Conservation (phyloP, 768 basidiomycete species). For the Cystofilobasidium macerans region DNA sequence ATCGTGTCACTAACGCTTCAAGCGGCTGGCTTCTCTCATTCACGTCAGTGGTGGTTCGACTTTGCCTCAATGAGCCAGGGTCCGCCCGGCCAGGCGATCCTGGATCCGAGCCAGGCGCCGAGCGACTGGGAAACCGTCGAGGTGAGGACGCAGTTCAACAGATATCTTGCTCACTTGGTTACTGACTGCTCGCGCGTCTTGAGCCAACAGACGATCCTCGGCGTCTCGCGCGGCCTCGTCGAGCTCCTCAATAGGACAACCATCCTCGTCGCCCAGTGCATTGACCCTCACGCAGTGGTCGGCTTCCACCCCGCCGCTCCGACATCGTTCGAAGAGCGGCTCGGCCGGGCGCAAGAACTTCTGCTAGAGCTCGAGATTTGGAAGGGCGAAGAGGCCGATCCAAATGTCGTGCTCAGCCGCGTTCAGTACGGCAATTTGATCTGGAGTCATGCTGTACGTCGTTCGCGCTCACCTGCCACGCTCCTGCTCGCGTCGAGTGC, state of each 20-base stretch:
- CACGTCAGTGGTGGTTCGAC: not conserved
- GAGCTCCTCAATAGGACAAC: not conserved
- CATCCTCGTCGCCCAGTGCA: constrained; percentile 1
- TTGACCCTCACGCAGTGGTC: not conserved
- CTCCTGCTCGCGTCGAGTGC: too few species aligned
- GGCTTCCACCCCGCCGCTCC: not conserved
- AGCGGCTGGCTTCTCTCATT: not conserved
- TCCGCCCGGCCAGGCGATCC: not conserved
- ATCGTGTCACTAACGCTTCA: too few species aligned
- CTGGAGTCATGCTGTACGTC: not conserved
- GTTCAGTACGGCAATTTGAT: constrained; percentile 2
- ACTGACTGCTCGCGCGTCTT: not conserved
- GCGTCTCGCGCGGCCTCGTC: constrained; percentile 6
- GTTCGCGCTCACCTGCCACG: too few species aligned
- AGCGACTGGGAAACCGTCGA: constrained; percentile 13
- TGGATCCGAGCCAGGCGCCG: not conserved
- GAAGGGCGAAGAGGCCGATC: not conserved
- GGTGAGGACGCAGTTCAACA: not conserved
- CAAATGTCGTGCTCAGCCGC: not conserved
- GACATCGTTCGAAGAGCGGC: not conserved
- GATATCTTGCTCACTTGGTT: too few species aligned
- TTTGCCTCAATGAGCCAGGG: not conserved
- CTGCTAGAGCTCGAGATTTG: constrained; percentile 11
- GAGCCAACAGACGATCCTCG: not conserved
- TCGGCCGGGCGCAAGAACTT: not conserved